phyloP scores from a whole-genome alignment of 2,329 filamentous ascomycete genomes.

The Curvularia verruculosa region DNA sequence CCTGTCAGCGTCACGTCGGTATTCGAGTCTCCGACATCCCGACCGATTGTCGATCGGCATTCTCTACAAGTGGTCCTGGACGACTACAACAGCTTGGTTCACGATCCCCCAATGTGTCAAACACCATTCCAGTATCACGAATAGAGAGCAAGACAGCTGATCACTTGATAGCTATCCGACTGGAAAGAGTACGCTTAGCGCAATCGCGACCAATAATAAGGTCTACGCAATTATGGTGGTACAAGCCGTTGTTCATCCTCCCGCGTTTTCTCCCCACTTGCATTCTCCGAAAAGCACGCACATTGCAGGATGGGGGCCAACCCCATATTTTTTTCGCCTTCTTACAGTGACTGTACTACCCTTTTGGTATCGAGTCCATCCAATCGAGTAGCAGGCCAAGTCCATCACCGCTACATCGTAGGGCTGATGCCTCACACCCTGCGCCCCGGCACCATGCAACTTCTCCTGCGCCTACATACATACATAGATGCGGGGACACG shows the following conservation, averaged over 20 bases:
- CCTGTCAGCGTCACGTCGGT: slow-evolving; percentile 11
- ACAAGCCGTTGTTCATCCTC: slow-evolving; percentile 12
- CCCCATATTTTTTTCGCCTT: background rate
- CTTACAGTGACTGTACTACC: background rate
- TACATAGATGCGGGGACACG: too few relatives aligned
- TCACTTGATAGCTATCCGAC: background rate
- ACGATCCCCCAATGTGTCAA: background rate
- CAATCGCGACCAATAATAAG: background rate
- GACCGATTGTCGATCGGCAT: slow-evolving; percentile 12
- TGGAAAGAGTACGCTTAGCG: background rate
- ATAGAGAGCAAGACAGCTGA: background rate
- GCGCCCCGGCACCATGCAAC: too few relatives aligned
- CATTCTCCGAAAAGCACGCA: slow-evolving; percentile 23
- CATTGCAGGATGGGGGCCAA: background rate
- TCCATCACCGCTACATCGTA: background rate
- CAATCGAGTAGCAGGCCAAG: slow-evolving; percentile 2
- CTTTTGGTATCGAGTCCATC: background rate
- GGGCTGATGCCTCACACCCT: slow-evolving; percentile 13
- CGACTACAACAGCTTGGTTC: background rate
- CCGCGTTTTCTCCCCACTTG: slow-evolving; percentile 29
- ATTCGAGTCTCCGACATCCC: slow-evolving; percentile 5
- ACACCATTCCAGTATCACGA: background rate
- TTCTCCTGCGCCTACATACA: too few relatives aligned
- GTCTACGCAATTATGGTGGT: slow-evolving; percentile 10
- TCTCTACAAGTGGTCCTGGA: too few relatives aligned